Percentiles rank a stretch among this genome's conserved stretches.
These are phyloP conservation scores for Colletotrichum orchidophilum DNA, from an alignment of 2,329 filamentous ascomycete genomes.

Conservation along the genomic window DNA sequence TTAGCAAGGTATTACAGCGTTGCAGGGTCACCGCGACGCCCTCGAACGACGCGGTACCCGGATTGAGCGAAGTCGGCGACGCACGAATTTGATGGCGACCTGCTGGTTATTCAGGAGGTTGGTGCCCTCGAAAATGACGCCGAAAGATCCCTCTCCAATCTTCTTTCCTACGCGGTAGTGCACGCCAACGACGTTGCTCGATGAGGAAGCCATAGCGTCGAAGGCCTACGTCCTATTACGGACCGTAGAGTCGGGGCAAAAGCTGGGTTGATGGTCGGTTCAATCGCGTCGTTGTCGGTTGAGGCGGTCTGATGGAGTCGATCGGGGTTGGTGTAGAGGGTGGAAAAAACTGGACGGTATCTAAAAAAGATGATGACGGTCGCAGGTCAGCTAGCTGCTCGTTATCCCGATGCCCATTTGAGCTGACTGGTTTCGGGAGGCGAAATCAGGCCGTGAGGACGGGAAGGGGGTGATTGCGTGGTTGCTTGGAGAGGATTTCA, in stretches of 20 bases:
- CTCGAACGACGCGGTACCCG: background rate
- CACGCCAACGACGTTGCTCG: slow-evolving; percentile 97
- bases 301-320: background rate
- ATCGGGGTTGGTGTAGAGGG: background rate
- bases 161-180: slow-evolving; percentile 99
- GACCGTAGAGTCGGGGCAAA: slow-evolving; percentile 27
- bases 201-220: slow-evolving; percentile 80
- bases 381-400: slow-evolving; percentile 29
- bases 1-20: slow-evolving; percentile 16
- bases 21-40: background rate
- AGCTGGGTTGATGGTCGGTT: slow-evolving; percentile 11
- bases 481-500: slow-evolving; percentile 27
- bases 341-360: slow-evolving; percentile 13
- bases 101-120: slow-evolving; percentile 99
- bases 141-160: slow-evolving; percentile 98
- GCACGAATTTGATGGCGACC: slow-evolving; percentile 98
- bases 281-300: slow-evolving; percentile 20
- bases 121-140: slow-evolving; percentile 98
- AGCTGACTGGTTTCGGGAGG: slow-evolving; percentile 19
- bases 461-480: slow-evolving; percentile 21
- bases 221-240: slow-evolving; percentile 36
- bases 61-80: slow-evolving; percentile 48
- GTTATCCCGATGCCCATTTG: slow-evolving; percentile 31
- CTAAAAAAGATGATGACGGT: slow-evolving; percentile 13
- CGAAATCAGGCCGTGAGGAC: slow-evolving; percentile 31